Base-by-base conservation (phyloP, 2,329 filamentous ascomycete genomes). In the Chalaropsis ovoidea region DNA sequence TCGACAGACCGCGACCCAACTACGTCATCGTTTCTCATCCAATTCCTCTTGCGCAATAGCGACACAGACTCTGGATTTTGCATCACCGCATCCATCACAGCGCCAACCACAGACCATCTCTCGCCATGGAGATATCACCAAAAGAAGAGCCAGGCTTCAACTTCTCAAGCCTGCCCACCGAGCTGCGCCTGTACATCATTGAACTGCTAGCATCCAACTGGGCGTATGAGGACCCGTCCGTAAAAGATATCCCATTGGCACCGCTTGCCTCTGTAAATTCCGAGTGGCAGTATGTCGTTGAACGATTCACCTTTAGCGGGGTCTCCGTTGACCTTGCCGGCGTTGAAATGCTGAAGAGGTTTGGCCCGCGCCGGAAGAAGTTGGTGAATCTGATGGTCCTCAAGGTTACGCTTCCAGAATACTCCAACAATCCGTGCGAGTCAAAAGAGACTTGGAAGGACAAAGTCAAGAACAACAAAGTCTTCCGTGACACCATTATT, bases 361-460 rank as follows among this genome's bases (percentile, higher is more conserved):
- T 69, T 15, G 13, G 39, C 13, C 43, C 35, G 19, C 43, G 42
- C 3, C 66, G 67, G n/a, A 66, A 64, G 3, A 61, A 60, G 35
- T 63, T 64, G 43, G 31, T 69, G 22, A 45, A 62, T 19, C 17
- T 42, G 35, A 65, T 69, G 17, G 11, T 56, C n/a, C 63, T 69
- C 15, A 65, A 66, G 31, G 64, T 68, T n/a, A 31, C 42, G 17
- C 56, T 67, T n/a, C 62, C 65, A 2, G 24, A 45, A 45, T 69
- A 67, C 54, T 7, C 22, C 39, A 65, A 66, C 64, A 45, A 58
- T 42, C 63, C 67, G 19, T 66, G 58, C 49, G 45, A 62, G 41
- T 31, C 65, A 39, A 39, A 68, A 65, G 70, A 68, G 64, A 67
- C 68, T 24, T 69, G 64, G 67, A 62, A 62, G 49, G 65, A 62